Evolutionary conservation across 768 basidiomycete genomes (phyloP).

Genomic region (Lyophyllum shimeji): DNA sequence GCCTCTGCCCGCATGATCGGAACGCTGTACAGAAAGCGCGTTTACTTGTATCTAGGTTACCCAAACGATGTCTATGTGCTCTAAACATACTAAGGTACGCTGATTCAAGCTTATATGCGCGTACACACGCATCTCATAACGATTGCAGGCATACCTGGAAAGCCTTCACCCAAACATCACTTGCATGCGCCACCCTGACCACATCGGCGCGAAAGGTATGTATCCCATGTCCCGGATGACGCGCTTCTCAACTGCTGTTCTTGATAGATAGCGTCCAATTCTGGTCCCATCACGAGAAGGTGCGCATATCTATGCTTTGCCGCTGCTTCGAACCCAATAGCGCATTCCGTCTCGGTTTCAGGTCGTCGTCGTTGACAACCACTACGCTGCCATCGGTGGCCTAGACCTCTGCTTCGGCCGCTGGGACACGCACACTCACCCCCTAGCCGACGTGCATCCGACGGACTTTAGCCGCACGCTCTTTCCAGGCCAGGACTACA

Average conservation of each 20-base stretch:
- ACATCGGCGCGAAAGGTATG: conserved; percentile 76
- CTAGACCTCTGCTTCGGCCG: conserved; percentile 96
- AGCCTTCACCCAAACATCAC: conserved; percentile 84
- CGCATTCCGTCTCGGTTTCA: conserved; percentile 10
- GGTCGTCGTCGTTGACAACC: conserved; percentile 86
- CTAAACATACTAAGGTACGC: conserved; percentile 74
- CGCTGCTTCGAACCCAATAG: background rate
- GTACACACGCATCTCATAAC: background rate
- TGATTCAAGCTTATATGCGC: background rate
- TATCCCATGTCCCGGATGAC: background rate
- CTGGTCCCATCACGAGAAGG: conserved; percentile 94
- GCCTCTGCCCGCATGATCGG: background rate
- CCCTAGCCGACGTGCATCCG: conserved; percentile 90
- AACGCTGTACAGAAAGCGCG: background rate
- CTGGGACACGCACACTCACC: conserved; percentile 92
- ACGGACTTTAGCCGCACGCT: conserved; percentile 79
- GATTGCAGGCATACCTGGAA: conserved; percentile 65
- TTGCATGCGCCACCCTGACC: conserved; percentile 89
- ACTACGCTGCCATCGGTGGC: conserved; percentile 85
- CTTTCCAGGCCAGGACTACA: conserved; percentile 94
- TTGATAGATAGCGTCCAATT: conserved; percentile 72
- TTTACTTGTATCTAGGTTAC: conserved; percentile 56
- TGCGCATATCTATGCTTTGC: conserved; percentile 4
- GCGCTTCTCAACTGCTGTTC: background rate
- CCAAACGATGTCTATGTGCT: conserved; percentile 88